These are phyloP conservation scores for Myochromella boudieri DNA, from an alignment of 768 basidiomycete species.

Conservation along the genomic window DNA sequence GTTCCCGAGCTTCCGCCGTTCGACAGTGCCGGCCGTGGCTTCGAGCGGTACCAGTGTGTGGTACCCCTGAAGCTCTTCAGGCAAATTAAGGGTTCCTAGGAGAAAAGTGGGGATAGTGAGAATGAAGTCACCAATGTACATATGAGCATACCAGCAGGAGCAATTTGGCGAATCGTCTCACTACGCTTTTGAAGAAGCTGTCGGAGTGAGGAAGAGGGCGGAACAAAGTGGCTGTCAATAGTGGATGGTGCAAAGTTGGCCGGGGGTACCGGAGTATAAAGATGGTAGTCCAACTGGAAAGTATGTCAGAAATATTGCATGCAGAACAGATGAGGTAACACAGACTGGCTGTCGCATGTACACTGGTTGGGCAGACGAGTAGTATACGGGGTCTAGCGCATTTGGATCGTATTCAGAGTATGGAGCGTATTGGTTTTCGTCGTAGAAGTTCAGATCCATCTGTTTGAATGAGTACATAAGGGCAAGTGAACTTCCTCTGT, in stretches of 20 bases:
- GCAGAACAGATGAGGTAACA: constrained; percentile 5
- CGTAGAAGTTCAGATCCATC: constrained; percentile 30
- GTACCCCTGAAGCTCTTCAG: constrained; percentile 88
- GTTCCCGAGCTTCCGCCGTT: constrained; percentile 77
- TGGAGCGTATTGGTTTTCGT: constrained; percentile 26
- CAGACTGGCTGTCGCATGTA: constrained; percentile 73
- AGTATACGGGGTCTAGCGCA: constrained; percentile 38
- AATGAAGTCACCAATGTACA: not conserved
- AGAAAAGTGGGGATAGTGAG: constrained; percentile 29
- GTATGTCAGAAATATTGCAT: constrained; percentile 7
- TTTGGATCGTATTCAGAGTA: constrained; percentile 39
- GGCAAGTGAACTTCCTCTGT: not conserved
- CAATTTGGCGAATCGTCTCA: constrained; percentile 60
- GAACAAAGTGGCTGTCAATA: constrained; percentile 68
- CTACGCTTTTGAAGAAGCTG: constrained; percentile 51
- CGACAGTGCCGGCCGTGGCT: constrained; percentile 38
- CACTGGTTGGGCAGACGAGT: constrained; percentile 37
- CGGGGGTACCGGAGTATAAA: constrained; percentile 77
- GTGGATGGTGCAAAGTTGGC: constrained; percentile 47
- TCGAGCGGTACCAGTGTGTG: constrained; percentile 86
- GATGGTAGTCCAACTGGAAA: constrained; percentile 83
- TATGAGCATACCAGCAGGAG: constrained; percentile 33
- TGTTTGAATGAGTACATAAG: too few species aligned
- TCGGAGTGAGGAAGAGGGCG: constrained; percentile 41
- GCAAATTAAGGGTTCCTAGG: constrained; percentile 59